Base-by-base conservation (phyloP, 1,284 basidiomycete species). In the Melampsora occidentalis region DNA sequence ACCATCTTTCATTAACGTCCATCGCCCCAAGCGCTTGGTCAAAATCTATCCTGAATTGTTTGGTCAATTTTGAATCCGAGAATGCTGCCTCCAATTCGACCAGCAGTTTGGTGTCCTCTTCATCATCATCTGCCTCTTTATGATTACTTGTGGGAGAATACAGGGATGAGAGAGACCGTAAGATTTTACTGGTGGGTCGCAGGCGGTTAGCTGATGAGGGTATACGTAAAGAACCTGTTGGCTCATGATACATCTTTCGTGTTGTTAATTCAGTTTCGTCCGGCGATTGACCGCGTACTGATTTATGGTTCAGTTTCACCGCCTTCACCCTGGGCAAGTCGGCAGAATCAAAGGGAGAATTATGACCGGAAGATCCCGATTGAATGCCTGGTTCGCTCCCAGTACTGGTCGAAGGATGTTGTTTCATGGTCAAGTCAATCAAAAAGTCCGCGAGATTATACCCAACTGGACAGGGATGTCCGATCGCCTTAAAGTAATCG, bases 391-490 rank as follows among this genome's bases (percentile, higher is more conserved):
- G 20, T 22, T 51, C 53, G n/a, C 25, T 61, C 35, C 46, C 61
- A 31, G 22, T 57, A 18, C 53, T 35, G 28, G 20, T 39, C 48
- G 64, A 49, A 18, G 64, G 63, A 46, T 48, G 72, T 33, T 76
- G 20, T 22, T 76, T 76, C 75, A 76, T 76, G 12, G 42, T 42
- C 33, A 42, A 87, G 90, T 78, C 81, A 93, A 92, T 97, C 78
- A 97, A 84, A 83, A 90, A 96, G 84, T 99, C 96, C 0, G 94
- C 95, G 80, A 98, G 91, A 82, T 99, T 99, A 84, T 94, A 98
- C 0, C 96, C 96, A n/a, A 89, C 85, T 9, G 96, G 96, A 82
- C 96, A 99, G 0, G 89, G 87, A 78, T 90, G 88, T 0, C 91
- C 94, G 71, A 94, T 89, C 16, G 85, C 85, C 39, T 88, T 87